Evolutionary conservation across 2,329 filamentous ascomycete species (phyloP).

Genomic region (Alternaria gansuensis): DNA sequence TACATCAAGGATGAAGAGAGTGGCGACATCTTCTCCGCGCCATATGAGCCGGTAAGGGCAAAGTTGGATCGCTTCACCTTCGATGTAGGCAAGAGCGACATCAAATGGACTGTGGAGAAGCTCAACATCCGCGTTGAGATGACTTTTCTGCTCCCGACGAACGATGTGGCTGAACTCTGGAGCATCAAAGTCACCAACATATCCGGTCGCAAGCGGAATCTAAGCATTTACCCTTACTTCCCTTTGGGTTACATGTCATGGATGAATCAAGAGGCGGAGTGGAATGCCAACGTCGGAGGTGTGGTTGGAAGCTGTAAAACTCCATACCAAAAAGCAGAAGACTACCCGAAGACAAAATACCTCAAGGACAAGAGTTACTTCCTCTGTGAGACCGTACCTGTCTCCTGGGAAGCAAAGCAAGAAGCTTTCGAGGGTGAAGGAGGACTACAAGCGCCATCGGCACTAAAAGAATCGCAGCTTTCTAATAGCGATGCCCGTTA

Average conservation of each 20-base stretch:
- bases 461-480: constrained; percentile 53
- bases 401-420: constrained; percentile 64
- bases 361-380: constrained; percentile 68
- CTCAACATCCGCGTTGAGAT: constrained; percentile 63
- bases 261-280: constrained; percentile 68
- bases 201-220: constrained; percentile 56
- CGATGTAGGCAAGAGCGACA: constrained; percentile 64
- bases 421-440: constrained; percentile 66
- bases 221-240: constrained; percentile 67
- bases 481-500: constrained; percentile 62
- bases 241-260: constrained; percentile 69
- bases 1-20: constrained; percentile 67
- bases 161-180: constrained; percentile 67
- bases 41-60: constrained; percentile 64
- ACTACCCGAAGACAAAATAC: constrained; percentile 66
- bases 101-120: constrained; percentile 64
- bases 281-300: constrained; percentile 59
- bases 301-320: constrained; percentile 64
- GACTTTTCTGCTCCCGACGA: constrained; percentile 61
- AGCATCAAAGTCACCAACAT: constrained; percentile 63
- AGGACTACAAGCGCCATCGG: constrained; percentile 62
- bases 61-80: constrained; percentile 61
- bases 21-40: constrained; percentile 62
- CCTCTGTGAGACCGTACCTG: constrained; percentile 62
- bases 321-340: constrained; percentile 65